Percentiles rank a stretch among this genome's conserved stretches.
Conservation (phyloP, 2,329 filamentous ascomycete species). For the Ceratocystis huliohia region DNA sequence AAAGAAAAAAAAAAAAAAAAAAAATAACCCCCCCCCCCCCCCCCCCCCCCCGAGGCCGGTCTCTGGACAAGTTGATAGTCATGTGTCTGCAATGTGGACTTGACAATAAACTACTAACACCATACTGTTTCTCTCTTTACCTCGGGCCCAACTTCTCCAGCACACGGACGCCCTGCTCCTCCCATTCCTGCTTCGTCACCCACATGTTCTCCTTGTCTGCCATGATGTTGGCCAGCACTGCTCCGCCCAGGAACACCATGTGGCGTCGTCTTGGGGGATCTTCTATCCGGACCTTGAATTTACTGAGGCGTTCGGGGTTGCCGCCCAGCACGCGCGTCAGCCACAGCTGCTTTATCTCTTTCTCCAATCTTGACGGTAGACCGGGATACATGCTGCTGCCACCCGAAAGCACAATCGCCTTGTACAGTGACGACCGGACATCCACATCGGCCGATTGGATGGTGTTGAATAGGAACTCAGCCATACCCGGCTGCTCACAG, state of each 20-base stretch:
- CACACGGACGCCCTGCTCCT: conserved; percentile 73
- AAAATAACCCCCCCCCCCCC: too few species aligned
- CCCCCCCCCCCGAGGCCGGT: neutral
- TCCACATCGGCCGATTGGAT: conserved; percentile 95
- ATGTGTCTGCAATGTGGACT: neutral
- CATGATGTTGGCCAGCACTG: conserved; percentile 96
- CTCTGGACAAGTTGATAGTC: neutral
- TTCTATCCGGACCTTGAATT: conserved; percentile 99
- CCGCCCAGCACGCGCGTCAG: conserved; percentile 79
- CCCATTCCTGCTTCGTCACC: conserved; percentile 95
- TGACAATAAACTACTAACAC: neutral
- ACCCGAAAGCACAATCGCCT: conserved; percentile 90
- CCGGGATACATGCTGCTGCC: conserved; percentile 99
- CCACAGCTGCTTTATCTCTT: conserved; percentile 98
- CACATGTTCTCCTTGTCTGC: conserved; percentile 98
- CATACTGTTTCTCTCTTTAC: conserved; percentile 33
- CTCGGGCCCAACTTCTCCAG: conserved; percentile 88
- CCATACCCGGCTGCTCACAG: conserved; percentile 91
- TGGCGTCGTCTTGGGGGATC: conserved; percentile 90
- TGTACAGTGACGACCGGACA: conserved; percentile 84
- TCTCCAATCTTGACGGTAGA: conserved; percentile 84
- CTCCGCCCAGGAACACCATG: conserved; percentile 98
- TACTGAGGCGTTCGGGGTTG: conserved; percentile 85
- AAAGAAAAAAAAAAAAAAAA: too few species aligned
- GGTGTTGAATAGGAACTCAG: conserved; percentile 96